Conservation (phyloP, 2,329 filamentous ascomycete genomes). For the Colletotrichum somersetense region DNA sequence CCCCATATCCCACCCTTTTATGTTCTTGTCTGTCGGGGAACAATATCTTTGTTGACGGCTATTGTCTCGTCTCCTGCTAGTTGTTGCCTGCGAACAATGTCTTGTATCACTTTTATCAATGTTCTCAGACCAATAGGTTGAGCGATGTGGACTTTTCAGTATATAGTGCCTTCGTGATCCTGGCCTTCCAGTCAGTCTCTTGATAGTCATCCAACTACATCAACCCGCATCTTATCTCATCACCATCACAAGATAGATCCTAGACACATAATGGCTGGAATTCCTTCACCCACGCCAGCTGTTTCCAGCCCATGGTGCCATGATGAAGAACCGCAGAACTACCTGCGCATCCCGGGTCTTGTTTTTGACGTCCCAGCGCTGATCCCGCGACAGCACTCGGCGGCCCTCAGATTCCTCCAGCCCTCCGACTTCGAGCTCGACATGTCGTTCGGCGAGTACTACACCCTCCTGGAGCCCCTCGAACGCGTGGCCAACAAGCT, state of each 20-base stretch:
- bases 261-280: not conserved
- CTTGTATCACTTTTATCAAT: not conserved
- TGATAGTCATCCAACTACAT: not conserved
- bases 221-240: not conserved
- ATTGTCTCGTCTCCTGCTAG: not conserved
- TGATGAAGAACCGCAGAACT: constrained; percentile 12
- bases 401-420: constrained; percentile 24
- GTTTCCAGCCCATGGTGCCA: not conserved
- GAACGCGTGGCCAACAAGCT: constrained; percentile 26
- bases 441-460: constrained; percentile 28
- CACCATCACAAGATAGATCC: not conserved
- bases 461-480: constrained; percentile 25
- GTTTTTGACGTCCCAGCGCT: constrained; percentile 17
- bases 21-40: too few species aligned
- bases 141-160: not conserved
- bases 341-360: constrained; percentile 37
- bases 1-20: not conserved
- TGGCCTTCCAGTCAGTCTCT: not conserved
- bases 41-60: not conserved
- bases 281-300: not conserved
- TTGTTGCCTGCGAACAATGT: not conserved
- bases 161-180: not conserved
- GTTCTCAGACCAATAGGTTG: not conserved
- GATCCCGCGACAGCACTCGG: constrained; percentile 18
- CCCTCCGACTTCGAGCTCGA: constrained; percentile 17